Percentiles rank a stretch among this genome's conserved stretches.
phyloP scores from a whole-genome alignment of 2,329 filamentous ascomycete genomes.

The Fonsecaea monophora region DNA sequence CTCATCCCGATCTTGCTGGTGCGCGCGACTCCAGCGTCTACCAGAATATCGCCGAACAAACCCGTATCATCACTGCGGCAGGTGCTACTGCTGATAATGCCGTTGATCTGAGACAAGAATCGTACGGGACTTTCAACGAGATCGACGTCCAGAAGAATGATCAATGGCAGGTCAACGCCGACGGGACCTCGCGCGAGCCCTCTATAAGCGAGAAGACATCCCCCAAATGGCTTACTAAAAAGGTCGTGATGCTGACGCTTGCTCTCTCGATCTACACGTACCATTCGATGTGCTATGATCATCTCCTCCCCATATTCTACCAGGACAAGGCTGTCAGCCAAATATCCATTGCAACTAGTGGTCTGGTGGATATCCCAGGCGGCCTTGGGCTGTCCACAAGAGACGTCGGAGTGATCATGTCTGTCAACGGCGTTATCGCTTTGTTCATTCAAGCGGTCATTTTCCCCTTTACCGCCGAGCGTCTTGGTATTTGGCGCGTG shows the following conservation, averaged over 20 bases:
- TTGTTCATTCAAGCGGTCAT: constrained; percentile 75
- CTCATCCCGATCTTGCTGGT: constrained; percentile 80
- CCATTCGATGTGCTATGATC: constrained; percentile 94
- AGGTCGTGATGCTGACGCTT: constrained; percentile 77
- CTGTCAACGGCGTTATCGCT: constrained; percentile 73
- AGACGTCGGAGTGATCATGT: constrained; percentile 72
- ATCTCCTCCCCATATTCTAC: constrained; percentile 89
- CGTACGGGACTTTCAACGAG: constrained; percentile 74
- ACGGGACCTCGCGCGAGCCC: constrained; percentile 50
- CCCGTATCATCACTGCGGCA: constrained; percentile 76
- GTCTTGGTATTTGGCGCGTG: constrained; percentile 70
- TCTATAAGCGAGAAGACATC: constrained; percentile 50
- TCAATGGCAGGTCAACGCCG: constrained; percentile 58
- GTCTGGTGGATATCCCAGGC: constrained; percentile 65
- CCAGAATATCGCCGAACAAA: constrained; percentile 63
- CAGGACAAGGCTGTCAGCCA: constrained; percentile 71
- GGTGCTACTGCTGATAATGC: constrained; percentile 75
- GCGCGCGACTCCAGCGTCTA: constrained; percentile 50
- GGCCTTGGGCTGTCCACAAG: constrained; percentile 71
- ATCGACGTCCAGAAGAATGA: constrained; percentile 62
- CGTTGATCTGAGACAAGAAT: constrained; percentile 77
- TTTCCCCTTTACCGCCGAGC: constrained; percentile 69
- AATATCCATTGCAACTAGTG: constrained; percentile 45
- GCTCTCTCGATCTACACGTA: constrained; percentile 86
- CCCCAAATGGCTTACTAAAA: constrained; percentile 63